Evolutionary conservation across 257 asterid genomes (phyloP), one percentile per base, ranked within the genome.

Genomic region (Solanum okadae): DNA sequence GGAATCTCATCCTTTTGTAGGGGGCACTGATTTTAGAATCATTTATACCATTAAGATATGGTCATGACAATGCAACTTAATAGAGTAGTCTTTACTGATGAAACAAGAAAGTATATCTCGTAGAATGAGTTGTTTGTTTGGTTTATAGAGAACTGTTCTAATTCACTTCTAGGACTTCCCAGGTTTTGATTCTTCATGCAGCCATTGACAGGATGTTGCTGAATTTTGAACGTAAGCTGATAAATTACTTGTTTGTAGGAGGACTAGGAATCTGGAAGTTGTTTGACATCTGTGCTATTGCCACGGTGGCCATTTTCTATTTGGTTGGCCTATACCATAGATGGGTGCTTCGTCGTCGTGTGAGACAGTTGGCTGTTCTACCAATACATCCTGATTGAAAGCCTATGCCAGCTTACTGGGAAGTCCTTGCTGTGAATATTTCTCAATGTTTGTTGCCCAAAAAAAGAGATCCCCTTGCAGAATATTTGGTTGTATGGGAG

Each of bases 261-360:
- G 92, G 94, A 22, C 52, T 92, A 22, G 96, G 96, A 67, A 92
- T 94, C 37, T 92, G 90, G 67, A 89, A 92, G 61, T 82, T 83
- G 88, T 92, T 94, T 25, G 93, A 93, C 81, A 23, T 91, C 79
- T 89, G 91, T 4, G 91, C 95, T 27, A 88, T 91, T 71, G 16
- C 91, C 67, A 49, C 90, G 25, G 90, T 92, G 13, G 52, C 87
- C 73, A 63, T 59, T 35, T 86, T 91, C 38, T 91, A 89, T 71
- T 22, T 88, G 25, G 40, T 89, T 10, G 92, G 95, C 25, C 16
- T 90, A n/a, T 91, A 85, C 88, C 90, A 88, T 61, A 91, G 92
- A 70, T 92, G 90, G 90, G 59, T 89, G 86, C 90, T 92, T 18
- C 89, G 91, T 67, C 79, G 87, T 9, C 93, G 92, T 6, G 89